Conservation (phyloP, 306 rosid genomes). For the Acacia melanoxylon region DNA sequence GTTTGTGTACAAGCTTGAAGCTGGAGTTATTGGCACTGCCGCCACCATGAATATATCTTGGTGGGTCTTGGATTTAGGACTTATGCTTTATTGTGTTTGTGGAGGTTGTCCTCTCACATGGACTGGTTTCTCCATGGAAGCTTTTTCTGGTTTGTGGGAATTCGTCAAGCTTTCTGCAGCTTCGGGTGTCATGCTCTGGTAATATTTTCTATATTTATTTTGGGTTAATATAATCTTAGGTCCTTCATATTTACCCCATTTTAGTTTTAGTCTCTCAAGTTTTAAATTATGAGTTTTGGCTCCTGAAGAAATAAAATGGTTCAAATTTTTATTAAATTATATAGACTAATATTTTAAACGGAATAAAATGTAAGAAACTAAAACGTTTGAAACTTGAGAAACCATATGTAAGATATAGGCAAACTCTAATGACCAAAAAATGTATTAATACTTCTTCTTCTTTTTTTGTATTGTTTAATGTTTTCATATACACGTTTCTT, state of each 20-base stretch:
- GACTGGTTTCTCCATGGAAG: constrained; percentile 77
- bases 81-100: constrained; percentile 38
- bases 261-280: too few species aligned
- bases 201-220: neutral
- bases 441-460: too few species aligned
- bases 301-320: too few species aligned
- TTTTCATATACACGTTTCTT: neutral
- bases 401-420: too few species aligned
- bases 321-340: too few species aligned
- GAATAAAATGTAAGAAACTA: too few species aligned
- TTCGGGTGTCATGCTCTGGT: constrained; percentile 89
- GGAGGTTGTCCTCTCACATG: constrained; percentile 81
- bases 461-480: neutral
- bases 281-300: too few species aligned
- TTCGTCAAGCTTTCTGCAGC: constrained; percentile 69
- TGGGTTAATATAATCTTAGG: too few species aligned
- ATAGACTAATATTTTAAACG: too few species aligned
- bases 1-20: constrained; percentile 40
- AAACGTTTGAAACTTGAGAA: too few species aligned
- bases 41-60: constrained; percentile 56
- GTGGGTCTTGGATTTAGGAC: constrained; percentile 64
- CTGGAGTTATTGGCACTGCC: constrained; percentile 62
- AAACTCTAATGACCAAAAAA: too few species aligned
- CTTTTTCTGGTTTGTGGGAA: constrained; percentile 82
- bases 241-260: too few species aligned